A percentile compares a stretch with the other conserved stretches of the same genome.
Conservation (phyloP, 2,329 filamentous ascomycete genomes). For the Aspergillus sp. region DNA sequence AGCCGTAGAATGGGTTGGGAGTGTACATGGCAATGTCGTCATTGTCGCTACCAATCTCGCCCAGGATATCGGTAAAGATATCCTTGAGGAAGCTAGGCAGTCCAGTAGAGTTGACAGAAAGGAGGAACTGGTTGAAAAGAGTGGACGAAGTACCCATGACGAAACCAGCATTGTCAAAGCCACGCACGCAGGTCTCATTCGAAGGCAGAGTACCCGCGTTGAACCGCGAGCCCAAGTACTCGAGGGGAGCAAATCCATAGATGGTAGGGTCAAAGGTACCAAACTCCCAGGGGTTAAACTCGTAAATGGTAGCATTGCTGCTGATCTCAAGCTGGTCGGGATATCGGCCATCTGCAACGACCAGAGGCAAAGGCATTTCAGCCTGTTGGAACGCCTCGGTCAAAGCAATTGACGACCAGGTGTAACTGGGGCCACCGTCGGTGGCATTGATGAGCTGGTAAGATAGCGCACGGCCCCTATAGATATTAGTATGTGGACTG, state of each 20-base stretch:
- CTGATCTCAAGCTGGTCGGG: constrained; percentile 59
- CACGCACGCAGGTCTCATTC: constrained; percentile 61
- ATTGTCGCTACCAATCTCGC: constrained; percentile 51
- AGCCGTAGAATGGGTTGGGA: constrained; percentile 70
- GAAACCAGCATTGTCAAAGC: constrained; percentile 76
- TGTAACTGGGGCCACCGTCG: constrained; percentile 70
- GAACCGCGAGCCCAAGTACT: constrained; percentile 70
- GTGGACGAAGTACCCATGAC: constrained; percentile 80
- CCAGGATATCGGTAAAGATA: constrained; percentile 51
- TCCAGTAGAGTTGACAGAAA: constrained; percentile 54
- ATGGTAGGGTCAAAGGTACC: constrained; percentile 69
- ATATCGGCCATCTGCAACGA: constrained; percentile 64
- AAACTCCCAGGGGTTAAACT: constrained; percentile 74
- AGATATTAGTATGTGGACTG: not conserved
- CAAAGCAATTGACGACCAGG: constrained; percentile 73
- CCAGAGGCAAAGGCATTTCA: constrained; percentile 65
- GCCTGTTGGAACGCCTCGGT: constrained; percentile 59
- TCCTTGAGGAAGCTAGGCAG: constrained; percentile 47
- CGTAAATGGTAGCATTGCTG: constrained; percentile 64
- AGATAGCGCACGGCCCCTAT: constrained; percentile 67
- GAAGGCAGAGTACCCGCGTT: constrained; percentile 54
- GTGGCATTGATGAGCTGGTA: constrained; percentile 78
- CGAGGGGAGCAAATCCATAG: constrained; percentile 63
- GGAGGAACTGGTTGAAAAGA: constrained; percentile 75
- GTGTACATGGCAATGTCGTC: constrained; percentile 69